Base-by-base conservation (phyloP, 2,329 filamentous ascomycete species). In the Penicillium sp. region DNA sequence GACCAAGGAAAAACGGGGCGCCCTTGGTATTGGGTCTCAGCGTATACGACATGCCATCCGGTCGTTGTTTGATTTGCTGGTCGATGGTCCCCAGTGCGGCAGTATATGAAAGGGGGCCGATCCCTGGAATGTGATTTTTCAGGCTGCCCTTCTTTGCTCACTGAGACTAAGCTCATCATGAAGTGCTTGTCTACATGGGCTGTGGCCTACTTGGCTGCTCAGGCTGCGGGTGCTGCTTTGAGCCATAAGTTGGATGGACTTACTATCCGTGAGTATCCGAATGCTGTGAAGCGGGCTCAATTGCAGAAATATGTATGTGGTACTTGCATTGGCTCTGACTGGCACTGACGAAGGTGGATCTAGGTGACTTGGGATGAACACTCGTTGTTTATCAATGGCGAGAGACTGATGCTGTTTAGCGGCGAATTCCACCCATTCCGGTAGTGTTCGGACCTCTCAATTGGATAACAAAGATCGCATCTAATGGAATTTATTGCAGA, bases 341-440 rank as follows among this genome's bases (percentile, higher is more conserved):
- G 5, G 24, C 35, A n/a, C 44, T 55, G 25, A 54, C 40, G 14
- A 4, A 7, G 14, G 13, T 31, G n/a, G 3, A 44, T 24, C 27
- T 51, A 74, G 72, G 79, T 88, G 18, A 89, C 85, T 41, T 91
- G 86, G 82, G 88, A 91, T 66, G 78, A 87, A 38, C 76, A 88
- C 57, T 88, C 87, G 0, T 73, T 92, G 3, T 86, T 86, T 57
- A 79, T 92, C 53, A 77, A 81, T 54, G 88, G 87, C 9, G 82
- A 90, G 63, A 80, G 87, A 9, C 74, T 88, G 40, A 83, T 89
- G 65, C 77, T 92, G 31, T 90, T 87, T 67, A 86, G 82, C 38
- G 88, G 84, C 35, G 88, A 92, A 65, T 80, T 90, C 3, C 88
- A 92, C 64, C 86, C 87, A 0, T 91, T 79, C 66, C 74, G 77